phyloP scores from a whole-genome alignment of 139 green algal genomes.

The Chlamydomonas urium region DNA sequence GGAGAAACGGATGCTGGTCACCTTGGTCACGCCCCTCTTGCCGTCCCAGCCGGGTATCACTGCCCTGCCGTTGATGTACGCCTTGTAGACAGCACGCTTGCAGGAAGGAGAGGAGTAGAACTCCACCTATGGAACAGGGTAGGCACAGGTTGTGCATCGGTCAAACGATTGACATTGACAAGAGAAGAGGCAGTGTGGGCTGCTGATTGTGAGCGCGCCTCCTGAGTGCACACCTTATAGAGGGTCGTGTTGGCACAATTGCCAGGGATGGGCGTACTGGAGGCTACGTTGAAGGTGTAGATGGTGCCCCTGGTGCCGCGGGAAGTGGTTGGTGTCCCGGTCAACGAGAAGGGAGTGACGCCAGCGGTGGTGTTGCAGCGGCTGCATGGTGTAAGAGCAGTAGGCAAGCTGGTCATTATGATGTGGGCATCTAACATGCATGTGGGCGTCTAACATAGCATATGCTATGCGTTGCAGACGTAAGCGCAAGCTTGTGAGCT shows the following conservation, averaged over 20 bases:
- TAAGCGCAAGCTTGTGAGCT: too few species aligned
- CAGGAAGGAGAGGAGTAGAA: slow-evolving; percentile 9
- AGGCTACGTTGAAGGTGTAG: slow-evolving; percentile 7
- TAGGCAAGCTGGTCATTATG: too few species aligned
- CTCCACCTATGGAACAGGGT: too few species aligned
- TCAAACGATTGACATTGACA: too few species aligned
- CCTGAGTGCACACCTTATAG: too few species aligned
- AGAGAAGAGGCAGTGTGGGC: too few species aligned
- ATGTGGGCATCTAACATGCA: too few species aligned
- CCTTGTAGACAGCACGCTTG: background rate
- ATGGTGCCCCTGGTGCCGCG: background rate
- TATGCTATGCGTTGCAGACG: too few species aligned
- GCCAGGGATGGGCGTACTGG: background rate
- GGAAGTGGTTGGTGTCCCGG: background rate
- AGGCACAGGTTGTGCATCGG: too few species aligned
- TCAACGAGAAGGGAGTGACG: background rate
- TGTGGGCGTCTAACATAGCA: too few species aligned
- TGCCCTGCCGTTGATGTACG: slow-evolving; percentile 6
- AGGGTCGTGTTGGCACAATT: slow-evolving; percentile 9
- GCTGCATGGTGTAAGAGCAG: too few species aligned
- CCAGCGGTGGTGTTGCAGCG: background rate
- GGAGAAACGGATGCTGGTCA: background rate
- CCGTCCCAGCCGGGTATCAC: background rate
- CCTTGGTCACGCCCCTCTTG: slow-evolving; percentile 6
- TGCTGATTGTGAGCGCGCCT: too few species aligned